A percentile compares a stretch with the other conserved stretches of the same genome.
phyloP scores from a whole-genome alignment of 805 yeast genomes.

The Saturnispora diversa region DNA sequence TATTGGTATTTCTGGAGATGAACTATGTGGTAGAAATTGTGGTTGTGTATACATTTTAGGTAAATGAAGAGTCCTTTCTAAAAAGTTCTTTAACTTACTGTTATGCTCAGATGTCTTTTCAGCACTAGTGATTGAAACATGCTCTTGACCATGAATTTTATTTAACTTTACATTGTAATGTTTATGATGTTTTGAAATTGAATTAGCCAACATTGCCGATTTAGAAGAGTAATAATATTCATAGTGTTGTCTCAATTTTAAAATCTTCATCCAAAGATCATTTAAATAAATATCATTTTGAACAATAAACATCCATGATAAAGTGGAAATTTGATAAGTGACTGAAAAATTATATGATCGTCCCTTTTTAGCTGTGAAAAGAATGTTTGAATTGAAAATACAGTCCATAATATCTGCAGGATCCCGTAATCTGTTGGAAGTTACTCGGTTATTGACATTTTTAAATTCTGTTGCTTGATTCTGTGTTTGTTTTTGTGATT shows the following conservation, averaged over 20 bases:
- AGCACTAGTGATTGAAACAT: conserved; percentile 15
- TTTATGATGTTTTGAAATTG: conserved; percentile 26
- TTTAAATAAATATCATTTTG: conserved; percentile 51
- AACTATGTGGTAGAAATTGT: neutral
- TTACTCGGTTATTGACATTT: conserved; percentile 3
- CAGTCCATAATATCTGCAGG: conserved; percentile 28
- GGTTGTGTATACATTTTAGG: conserved; percentile 6
- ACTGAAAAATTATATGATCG: conserved; percentile 31
- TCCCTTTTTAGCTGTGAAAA: conserved; percentile 31
- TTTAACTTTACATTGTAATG: conserved; percentile 26
- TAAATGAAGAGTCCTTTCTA: conserved; percentile 23
- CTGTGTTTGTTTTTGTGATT: conserved; percentile 11
- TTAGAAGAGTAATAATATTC: conserved; percentile 30
- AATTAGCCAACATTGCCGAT: conserved; percentile 24
- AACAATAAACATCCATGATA: conserved; percentile 53
- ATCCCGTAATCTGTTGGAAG: conserved; percentile 16
- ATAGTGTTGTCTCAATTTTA: conserved; percentile 31
- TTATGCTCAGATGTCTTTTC: conserved; percentile 27
- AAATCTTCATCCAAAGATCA: conserved; percentile 40
- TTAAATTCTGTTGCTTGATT: neutral
- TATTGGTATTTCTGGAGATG: conserved; percentile 1
- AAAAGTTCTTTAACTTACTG: conserved; percentile 26
- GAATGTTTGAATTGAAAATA: conserved; percentile 28
- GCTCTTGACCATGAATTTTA: conserved; percentile 18
- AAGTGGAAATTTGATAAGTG: conserved; percentile 36